phyloP scores from a whole-genome alignment of 805 yeast species.

The Ogataea philodendri region DNA sequence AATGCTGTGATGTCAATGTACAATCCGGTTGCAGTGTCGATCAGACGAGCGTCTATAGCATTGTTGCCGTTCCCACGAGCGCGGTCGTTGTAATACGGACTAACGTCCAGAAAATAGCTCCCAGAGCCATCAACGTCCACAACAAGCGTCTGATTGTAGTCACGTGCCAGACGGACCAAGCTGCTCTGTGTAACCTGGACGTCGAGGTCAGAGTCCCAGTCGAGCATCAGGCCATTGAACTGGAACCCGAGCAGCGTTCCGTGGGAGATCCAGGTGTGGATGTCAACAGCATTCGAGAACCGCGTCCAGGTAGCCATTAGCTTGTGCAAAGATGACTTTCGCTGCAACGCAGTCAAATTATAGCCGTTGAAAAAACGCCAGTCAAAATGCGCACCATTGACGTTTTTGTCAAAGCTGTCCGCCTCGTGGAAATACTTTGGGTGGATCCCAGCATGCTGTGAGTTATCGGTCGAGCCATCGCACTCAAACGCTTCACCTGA shows the following conservation, averaged over 20 bases:
- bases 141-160: slow-evolving; percentile 49
- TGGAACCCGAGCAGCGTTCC: slow-evolving; percentile 64
- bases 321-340: slow-evolving; percentile 41
- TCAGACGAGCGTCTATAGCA: slow-evolving; percentile 54
- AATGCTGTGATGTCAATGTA: slow-evolving; percentile 46
- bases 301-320: slow-evolving; percentile 53
- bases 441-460: too few species aligned
- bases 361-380: slow-evolving; percentile 42
- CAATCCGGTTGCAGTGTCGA: slow-evolving; percentile 48
- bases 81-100: slow-evolving; percentile 35
- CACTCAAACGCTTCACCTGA: too few species aligned
- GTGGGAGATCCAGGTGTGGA: slow-evolving; percentile 61
- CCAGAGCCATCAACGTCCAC: slow-evolving; percentile 41
- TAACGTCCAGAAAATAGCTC: slow-evolving; percentile 34
- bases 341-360: slow-evolving; percentile 21
- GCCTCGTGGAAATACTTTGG: slow-evolving; percentile 46
- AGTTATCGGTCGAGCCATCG: too few species aligned
- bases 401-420: slow-evolving; percentile 26
- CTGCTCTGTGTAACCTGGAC: slow-evolving; percentile 55
- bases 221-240: slow-evolving; percentile 55
- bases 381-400: slow-evolving; percentile 43
- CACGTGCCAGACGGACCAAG: slow-evolving; percentile 41
- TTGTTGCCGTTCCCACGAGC: slow-evolving; percentile 46
- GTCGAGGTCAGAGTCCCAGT: slow-evolving; percentile 64
- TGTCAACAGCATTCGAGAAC: slow-evolving; percentile 42